Evolutionary conservation across 257 asterid species (phyloP), one percentile per base, ranked within the genome.

Genomic region (Solanum phureja): DNA sequence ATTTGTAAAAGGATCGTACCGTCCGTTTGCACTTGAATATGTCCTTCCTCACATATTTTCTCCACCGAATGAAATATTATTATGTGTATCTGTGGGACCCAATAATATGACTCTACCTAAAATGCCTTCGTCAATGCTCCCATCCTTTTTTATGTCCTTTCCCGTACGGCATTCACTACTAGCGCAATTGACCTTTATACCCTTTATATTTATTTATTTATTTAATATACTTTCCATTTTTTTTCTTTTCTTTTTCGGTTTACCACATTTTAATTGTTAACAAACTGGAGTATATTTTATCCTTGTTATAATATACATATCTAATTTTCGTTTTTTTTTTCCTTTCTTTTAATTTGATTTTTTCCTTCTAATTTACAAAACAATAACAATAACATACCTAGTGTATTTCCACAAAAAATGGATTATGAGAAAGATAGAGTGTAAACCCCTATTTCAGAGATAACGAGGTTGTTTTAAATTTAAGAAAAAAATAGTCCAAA

Each of bases 11-110:
- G 60, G 23, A 79, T 79, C 94, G 98, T 96, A 94, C 98, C 82
- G 90, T 93, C 97, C 96, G 95, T 69, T 33, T 40, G 68, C 92
- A 93, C 92, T 62, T 66, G 89, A 88, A 90, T 93, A 87, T 42
- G 97, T 95, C 97, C 98, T 93, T 89, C 98, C 99, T 94, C 98
- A 90, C 87, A 94, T 96, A 88, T 74, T 86, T 87, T 87, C 98
- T 95, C 92, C 99, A 93, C 99, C 95, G 90, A 91, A 94, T 95
- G 89, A 92, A 81, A 69, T 64, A 64, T 10, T 23, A 27, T 29
- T 69, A 27, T 27, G 4, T 11, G 35, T 66, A 52, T 60, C 2
- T 71, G 6, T 71, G 79, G 79, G 44, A 8, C 79, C 79, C 42
- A 33, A 88, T 52, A 46, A 11, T 58, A 19, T 42, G 89, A 89